Percentiles rank a stretch among this genome's conserved stretches.
Evolutionary conservation across 2,329 filamentous ascomycete species (phyloP).

Genomic region (Cladobotryum protrusum): DNA sequence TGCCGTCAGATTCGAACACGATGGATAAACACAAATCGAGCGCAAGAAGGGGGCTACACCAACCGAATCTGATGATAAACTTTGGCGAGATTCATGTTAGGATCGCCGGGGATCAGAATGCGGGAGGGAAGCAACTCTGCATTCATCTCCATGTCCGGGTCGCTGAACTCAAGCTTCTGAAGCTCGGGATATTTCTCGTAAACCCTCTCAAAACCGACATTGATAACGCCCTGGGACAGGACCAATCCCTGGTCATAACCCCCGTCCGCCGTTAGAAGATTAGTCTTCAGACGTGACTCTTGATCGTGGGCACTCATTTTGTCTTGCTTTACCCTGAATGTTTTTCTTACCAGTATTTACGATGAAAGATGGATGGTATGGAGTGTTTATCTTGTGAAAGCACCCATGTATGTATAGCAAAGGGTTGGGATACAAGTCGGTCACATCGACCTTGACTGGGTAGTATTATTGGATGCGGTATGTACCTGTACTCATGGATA

Average conservation of each 20-base stretch:
- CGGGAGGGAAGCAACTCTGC: neutral
- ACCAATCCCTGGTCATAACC: constrained; percentile 1
- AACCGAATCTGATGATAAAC: neutral
- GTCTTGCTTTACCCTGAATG: too few relatives aligned
- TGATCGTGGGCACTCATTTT: too few relatives aligned
- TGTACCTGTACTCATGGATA: too few relatives aligned
- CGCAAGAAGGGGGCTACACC: neutral
- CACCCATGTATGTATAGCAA: too few relatives aligned
- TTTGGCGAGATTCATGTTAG: neutral
- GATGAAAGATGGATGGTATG: too few relatives aligned
- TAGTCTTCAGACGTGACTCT: neutral
- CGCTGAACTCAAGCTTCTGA: neutral
- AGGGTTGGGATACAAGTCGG: too few relatives aligned
- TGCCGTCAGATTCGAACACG: neutral
- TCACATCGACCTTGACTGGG: too few relatives aligned
- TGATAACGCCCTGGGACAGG: constrained; percentile 1
- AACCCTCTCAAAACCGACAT: neutral
- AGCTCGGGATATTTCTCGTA: neutral
- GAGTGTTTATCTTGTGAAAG: too few relatives aligned
- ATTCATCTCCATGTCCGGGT: neutral
- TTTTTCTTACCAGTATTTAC: too few relatives aligned
- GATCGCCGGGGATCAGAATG: neutral
- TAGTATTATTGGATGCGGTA: too few relatives aligned
- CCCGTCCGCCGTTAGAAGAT: neutral
- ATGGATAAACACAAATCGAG: too few relatives aligned